These are phyloP conservation scores for Friedmanniomyces simplex DNA, from an alignment of 495 filamentous ascomycete genomes.

Conservation along the genomic window DNA sequence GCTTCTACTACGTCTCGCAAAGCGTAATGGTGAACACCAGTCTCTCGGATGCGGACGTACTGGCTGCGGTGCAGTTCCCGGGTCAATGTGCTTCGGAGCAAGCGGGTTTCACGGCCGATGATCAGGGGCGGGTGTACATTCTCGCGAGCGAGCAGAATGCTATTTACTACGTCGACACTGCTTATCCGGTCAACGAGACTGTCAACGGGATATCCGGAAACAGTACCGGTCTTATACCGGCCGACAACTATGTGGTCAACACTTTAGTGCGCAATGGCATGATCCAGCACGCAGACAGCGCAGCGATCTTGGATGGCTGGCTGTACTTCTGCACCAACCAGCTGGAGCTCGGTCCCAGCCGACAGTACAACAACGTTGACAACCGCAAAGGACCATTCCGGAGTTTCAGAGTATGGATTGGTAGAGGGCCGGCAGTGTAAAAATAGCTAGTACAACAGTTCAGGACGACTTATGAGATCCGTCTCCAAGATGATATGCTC, in stretches of 20 bases:
- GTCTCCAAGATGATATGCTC: conserved; percentile 7
- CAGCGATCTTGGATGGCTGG: conserved; percentile 24
- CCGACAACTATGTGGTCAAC: conserved; percentile 24
- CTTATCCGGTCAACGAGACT: conserved; percentile 17
- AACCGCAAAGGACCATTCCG: conserved; percentile 21
- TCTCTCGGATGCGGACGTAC: conserved; percentile 18
- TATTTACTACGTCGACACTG: conserved; percentile 25
- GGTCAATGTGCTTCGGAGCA: conserved; percentile 23
- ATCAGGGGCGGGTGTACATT: conserved; percentile 23
- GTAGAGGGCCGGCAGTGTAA: conserved; percentile 22
- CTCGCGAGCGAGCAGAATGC: conserved; percentile 25
- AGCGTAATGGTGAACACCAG: conserved; percentile 12
- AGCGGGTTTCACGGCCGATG: conserved; percentile 25
- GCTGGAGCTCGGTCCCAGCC: conserved; percentile 17
- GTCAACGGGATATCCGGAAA: conserved; percentile 20
- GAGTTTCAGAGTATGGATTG: conserved; percentile 23
- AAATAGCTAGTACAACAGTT: neutral
- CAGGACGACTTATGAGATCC: neutral
- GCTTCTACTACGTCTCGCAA: conserved; percentile 25
- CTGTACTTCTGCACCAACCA: conserved; percentile 27
- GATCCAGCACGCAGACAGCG: conserved; percentile 27
- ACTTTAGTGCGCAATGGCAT: conserved; percentile 22
- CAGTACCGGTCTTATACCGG: conserved; percentile 16
- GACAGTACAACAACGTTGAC: conserved; percentile 25
- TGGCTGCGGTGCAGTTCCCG: conserved; percentile 19